These are phyloP conservation scores for Aaosphaeria arxii DNA, from an alignment of 2,329 filamentous ascomycete genomes.

Conservation along the genomic window DNA sequence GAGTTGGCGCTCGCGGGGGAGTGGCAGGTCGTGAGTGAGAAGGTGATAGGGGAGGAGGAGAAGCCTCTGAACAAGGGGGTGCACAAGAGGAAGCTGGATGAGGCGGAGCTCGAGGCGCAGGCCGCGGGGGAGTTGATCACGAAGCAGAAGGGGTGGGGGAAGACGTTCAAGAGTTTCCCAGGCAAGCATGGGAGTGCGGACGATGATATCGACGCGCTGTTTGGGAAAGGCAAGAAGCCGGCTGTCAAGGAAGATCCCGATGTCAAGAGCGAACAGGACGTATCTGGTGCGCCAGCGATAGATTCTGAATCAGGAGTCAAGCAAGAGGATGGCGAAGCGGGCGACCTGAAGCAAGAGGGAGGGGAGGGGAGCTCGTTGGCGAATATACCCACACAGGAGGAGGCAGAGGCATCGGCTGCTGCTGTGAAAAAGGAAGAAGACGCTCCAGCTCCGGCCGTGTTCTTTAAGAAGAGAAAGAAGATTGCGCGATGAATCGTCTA, in stretches of 20 bases:
- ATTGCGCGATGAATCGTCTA: slow-evolving; percentile 47
- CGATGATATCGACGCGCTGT: slow-evolving; percentile 65
- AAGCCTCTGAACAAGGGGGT: slow-evolving; percentile 53
- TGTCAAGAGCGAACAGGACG: slow-evolving; percentile 15
- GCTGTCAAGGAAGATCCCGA: slow-evolving; percentile 15
- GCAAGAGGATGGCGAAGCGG: slow-evolving; percentile 22
- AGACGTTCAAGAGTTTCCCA: slow-evolving; percentile 44
- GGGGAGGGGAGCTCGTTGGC: slow-evolving; percentile 11
- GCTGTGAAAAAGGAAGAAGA: slow-evolving; percentile 19
- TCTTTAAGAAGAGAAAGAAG: slow-evolving; percentile 79
- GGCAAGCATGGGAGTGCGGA: slow-evolving; percentile 42
- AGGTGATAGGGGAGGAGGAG: slow-evolving; percentile 43
- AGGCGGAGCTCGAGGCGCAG: slow-evolving; percentile 60
- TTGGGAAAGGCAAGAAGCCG: slow-evolving; percentile 33
- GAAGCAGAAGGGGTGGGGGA: slow-evolving; percentile 44
- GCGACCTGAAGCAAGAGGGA: slow-evolving; percentile 25
- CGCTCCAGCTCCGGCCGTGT: slow-evolving; percentile 45
- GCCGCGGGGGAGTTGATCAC: slow-evolving; percentile 51
- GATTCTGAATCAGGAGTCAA: slow-evolving; percentile 44
- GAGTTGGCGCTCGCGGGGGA: slow-evolving; percentile 88
- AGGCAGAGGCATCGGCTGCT: slow-evolving; percentile 7
- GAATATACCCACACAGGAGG: neutral
- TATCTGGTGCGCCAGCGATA: slow-evolving; percentile 13
- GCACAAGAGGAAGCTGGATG: slow-evolving; percentile 60
- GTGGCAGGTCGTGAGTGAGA: slow-evolving; percentile 68